phyloP scores from a whole-genome alignment of 169 alveolate genomes.

The Plasmodium vivax region DNA sequence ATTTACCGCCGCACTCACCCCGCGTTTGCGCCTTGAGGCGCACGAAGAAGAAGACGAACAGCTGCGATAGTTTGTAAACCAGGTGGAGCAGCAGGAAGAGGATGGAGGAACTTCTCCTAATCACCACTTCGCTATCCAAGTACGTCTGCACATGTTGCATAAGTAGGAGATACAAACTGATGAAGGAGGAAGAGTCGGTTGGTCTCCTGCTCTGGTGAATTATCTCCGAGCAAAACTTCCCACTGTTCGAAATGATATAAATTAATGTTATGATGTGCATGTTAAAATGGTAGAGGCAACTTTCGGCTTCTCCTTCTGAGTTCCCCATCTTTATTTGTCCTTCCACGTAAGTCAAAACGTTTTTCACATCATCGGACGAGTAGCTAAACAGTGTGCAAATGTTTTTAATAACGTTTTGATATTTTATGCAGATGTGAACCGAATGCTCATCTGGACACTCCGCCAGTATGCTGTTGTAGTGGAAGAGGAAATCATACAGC shows the following conservation, averaged over 20 bases:
- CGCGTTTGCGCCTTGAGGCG: not conserved
- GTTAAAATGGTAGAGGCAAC: slow-evolving; percentile 6
- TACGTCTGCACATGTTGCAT: slow-evolving; percentile 4
- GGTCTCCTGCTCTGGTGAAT: not conserved
- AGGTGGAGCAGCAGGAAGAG: slow-evolving; percentile 25
- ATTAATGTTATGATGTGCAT: slow-evolving; percentile 52
- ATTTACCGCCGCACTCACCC: not conserved
- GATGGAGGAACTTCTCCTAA: not conserved
- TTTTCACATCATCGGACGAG: slow-evolving; percentile 8
- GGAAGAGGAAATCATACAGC: slow-evolving; percentile 24
- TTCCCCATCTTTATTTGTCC: not conserved
- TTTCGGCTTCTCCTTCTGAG: slow-evolving; percentile 2
- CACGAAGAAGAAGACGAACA: slow-evolving; percentile 15
- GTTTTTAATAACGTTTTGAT: not conserved
- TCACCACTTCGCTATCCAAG: not conserved
- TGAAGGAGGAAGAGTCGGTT: not conserved
- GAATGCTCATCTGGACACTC: slow-evolving; percentile 7
- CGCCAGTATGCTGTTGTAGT: slow-evolving; percentile 15
- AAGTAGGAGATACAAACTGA: slow-evolving; percentile 18
- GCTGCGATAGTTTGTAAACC: slow-evolving; percentile 67
- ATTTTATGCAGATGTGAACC: slow-evolving; percentile 39
- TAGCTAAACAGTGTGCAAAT: slow-evolving; percentile 4
- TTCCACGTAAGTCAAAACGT: slow-evolving; percentile 16
- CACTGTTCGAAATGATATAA: slow-evolving; percentile 9
- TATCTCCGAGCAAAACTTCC: slow-evolving; percentile 8